Percentiles rank a stretch among this genome's conserved stretches.
These are phyloP conservation scores for Saccharomycopsis oosterbeekiorum DNA, from an alignment of 805 yeast species.

Conservation along the genomic window DNA sequence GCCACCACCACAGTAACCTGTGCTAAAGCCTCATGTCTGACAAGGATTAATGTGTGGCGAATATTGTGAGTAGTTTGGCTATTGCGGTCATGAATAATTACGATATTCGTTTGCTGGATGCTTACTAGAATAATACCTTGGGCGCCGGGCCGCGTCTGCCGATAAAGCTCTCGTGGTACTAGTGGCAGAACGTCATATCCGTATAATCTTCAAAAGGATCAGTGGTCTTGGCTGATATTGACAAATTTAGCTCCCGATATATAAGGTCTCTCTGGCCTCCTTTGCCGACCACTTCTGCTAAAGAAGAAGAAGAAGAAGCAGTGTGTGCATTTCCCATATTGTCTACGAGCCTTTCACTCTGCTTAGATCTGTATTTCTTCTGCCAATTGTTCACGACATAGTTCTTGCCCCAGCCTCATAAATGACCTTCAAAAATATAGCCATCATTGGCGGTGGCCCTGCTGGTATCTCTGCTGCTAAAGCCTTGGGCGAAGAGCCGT, in stretches of 20 bases:
- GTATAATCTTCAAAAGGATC: no score
- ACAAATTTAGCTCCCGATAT: no score
- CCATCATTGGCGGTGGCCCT: conserved; percentile 75
- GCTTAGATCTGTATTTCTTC: no score
- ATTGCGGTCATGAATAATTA: not conserved
- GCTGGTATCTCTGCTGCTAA: conserved; percentile 58
- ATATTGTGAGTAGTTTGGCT: not conserved
- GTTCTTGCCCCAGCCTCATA: not conserved
- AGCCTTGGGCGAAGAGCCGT: conserved; percentile 45
- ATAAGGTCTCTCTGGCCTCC: no score
- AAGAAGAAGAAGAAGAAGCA: no score
- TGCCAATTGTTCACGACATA: no score
- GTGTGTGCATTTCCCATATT: no score
- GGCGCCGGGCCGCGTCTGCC: not conserved
- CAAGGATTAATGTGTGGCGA: not conserved
- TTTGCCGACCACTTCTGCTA: no score
- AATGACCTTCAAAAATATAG: conserved; percentile 30
- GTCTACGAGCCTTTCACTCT: no score
- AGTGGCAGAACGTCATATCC: no score
- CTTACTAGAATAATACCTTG: not conserved
- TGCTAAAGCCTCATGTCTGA: not conserved
- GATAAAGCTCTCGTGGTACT: not conserved
- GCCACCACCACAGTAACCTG: not conserved
- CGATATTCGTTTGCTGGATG: not conserved
- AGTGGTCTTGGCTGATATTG: no score